Evolutionary conservation across 805 yeast species (phyloP), one percentile per base, ranked within the genome.

Genomic region (Metschnikowia lachancei): DNA sequence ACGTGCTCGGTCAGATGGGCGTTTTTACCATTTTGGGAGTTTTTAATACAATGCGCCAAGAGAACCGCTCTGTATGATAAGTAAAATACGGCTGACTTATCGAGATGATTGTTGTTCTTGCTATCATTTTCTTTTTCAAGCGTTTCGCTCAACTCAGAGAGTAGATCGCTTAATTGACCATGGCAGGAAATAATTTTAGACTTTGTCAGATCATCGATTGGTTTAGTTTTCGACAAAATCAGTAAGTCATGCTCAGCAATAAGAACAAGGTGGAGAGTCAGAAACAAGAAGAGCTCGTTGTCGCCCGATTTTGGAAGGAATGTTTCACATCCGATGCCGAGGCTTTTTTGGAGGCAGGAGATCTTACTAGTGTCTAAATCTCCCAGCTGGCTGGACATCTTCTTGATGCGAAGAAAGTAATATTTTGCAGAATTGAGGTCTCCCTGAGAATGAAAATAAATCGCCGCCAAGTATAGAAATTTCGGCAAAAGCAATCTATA

Each of bases 381-480:
- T 17, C 20, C 26, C n/a, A 32, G 31, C 20, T 26, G 22, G 16
- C 43, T 37, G 12, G 32, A 24, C 1, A 30, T 16, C 37, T 61
- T 56, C 20, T 71, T 57, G 5, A 70, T 66, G 44, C 67, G 66
- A 30, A 59, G 44, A 49, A 67, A 74, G 47, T 73, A 72, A 46
- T 65, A 66, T 43, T 70, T 66, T 1, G 81, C 71, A 1, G 64
- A 58, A 16, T 59, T 56, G 4, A 68, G 45, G 17, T 72, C 64
- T 3, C 74, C 73, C 10, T 57, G 52, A 13, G 58, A 47, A 41
- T 77, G 81, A 49, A 64, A 61, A 42, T 65, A 63, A 3, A 68
- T 38, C 1, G 71, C 82, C 39, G 69, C 65, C 16, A 76, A 48
- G 48, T 71, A 75, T 24, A 64, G 65, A 3, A 74, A 55, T 31